Base-by-base conservation (phyloP, 1,139 yeast genomes). In the Spathaspora sp. region DNA sequence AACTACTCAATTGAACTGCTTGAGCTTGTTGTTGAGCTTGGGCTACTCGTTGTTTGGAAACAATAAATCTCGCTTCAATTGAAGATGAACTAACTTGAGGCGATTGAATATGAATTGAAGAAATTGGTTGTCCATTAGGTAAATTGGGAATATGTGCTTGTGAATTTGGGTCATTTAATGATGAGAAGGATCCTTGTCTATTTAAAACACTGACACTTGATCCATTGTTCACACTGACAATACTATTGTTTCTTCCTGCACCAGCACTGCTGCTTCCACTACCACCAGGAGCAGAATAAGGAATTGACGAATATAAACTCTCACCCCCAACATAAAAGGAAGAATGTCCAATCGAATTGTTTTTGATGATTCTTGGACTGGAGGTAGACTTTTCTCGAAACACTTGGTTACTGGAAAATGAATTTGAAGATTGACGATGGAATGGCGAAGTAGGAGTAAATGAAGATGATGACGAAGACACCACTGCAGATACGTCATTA, bases 211-310 rank as follows among this genome's bases (percentile, higher is more conserved):
- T 33, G 18, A 31, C 13, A 27, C 31, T 27, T 27, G 11, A 27
- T 33, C 44, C 29, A 37, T 36, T 26, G 27, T 39, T 43, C 18
- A 38, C 13, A 13, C 44, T 38, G 34, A 16, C 27, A 43, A 24
- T 34, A 9, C 42, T 34, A 23, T 26, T 43, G 23, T 38, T 48
- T 27, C 31, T 27, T 27, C 13, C 31, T 27, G 57, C 53, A 52
- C 51, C 24, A 55, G 59, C 5, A 55, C 52, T 25, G 51, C 29
- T 45, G 15, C 16, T 40, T 17, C 55, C 51, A 43, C 77, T 67
- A 3, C 83, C 82, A 10, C 86, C 86, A 1, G 93, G 93, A 2
- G 84, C 90, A 7, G 85, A 74, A 61, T 84, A 86, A 0, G 93
- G 93, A 44, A 86, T 85, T 43, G 81, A 76, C 17, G 81, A 70